Evolutionary conservation across 2,329 filamentous ascomycete genomes (phyloP).

Genomic region (Penicillium sp.): DNA sequence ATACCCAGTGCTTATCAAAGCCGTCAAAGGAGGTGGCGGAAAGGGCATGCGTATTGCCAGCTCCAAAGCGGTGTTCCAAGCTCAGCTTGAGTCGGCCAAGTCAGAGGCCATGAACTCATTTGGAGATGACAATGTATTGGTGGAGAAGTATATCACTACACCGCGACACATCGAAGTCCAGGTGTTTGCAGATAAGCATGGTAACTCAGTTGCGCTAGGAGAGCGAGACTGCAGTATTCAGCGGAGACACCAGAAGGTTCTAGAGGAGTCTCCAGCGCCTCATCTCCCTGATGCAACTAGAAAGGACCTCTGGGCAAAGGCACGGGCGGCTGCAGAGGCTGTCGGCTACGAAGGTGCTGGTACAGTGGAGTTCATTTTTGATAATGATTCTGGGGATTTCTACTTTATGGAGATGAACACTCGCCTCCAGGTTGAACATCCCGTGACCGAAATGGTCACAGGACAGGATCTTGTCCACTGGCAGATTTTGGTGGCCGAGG

Average conservation of each 20-base stretch:
- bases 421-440: constrained; percentile 91
- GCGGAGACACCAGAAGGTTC: constrained; percentile 63
- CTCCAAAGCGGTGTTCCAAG: constrained; percentile 57
- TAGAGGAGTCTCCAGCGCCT: constrained; percentile 65
- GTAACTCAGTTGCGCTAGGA: constrained; percentile 62
- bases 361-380: constrained; percentile 68
- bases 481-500: constrained; percentile 85
- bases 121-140: constrained; percentile 64
- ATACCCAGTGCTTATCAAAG: constrained; percentile 64
- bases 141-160: constrained; percentile 67
- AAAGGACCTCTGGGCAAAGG: constrained; percentile 65
- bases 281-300: constrained; percentile 59
- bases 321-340: constrained; percentile 60
- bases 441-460: constrained; percentile 80
- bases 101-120: constrained; percentile 64
- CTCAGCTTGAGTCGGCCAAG: constrained; percentile 62
- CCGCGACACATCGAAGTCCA: constrained; percentile 67
- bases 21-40: constrained; percentile 63
- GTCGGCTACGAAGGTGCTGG: constrained; percentile 65
- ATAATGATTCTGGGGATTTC: constrained; percentile 64
- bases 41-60: constrained; percentile 69
- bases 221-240: constrained; percentile 67
- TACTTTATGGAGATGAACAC: constrained; percentile 76
- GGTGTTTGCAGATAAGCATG: constrained; percentile 64
- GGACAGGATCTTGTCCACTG: constrained; percentile 83